Evolutionary conservation across 1,284 basidiomycete species (phyloP).

Genomic region (Pascua guehoae): DNA sequence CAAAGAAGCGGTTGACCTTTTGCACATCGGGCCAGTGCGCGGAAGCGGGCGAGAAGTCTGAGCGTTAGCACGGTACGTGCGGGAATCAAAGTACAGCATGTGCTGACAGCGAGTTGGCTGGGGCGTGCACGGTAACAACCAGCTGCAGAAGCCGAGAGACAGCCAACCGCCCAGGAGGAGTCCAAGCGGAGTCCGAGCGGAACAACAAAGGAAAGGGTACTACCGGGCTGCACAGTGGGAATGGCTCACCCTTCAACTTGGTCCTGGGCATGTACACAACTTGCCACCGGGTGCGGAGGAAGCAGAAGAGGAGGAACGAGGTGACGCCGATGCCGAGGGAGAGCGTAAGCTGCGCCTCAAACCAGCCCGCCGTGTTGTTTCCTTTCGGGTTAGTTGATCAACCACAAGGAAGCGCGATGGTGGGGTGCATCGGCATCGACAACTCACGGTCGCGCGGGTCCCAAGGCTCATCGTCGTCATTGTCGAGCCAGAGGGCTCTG

Average conservation of each 20-base stretch:
- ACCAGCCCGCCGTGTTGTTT: slow-evolving; percentile 32
- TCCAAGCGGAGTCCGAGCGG: too few species aligned
- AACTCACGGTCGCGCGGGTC: too few species aligned
- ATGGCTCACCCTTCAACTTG: slow-evolving; percentile 75
- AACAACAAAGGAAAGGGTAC: too few species aligned
- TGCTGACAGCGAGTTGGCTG: too few species aligned
- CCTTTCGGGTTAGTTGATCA: slow-evolving; percentile 14
- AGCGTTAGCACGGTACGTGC: neutral
- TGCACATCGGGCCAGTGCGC: slow-evolving; percentile 35
- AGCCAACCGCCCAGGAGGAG: too few species aligned
- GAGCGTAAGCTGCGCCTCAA: slow-evolving; percentile 81
- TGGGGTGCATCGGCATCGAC: too few species aligned
- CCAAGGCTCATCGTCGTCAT: too few species aligned
- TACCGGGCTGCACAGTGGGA: neutral
- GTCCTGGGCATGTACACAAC: slow-evolving; percentile 87
- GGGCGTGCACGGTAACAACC: too few species aligned
- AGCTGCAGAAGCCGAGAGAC: too few species aligned
- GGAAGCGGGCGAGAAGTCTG: slow-evolving; percentile 41
- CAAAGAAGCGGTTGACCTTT: slow-evolving; percentile 60
- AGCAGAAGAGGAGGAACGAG: slow-evolving; percentile 83
- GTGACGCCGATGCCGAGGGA: slow-evolving; percentile 71
- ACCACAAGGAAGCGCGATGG: too few species aligned
- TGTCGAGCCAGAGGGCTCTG: too few species aligned
- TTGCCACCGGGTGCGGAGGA: slow-evolving; percentile 80
- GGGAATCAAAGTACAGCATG: too few species aligned